phyloP scores from a whole-genome alignment of 805 yeast species.

The Saturnispora sanitii region DNA sequence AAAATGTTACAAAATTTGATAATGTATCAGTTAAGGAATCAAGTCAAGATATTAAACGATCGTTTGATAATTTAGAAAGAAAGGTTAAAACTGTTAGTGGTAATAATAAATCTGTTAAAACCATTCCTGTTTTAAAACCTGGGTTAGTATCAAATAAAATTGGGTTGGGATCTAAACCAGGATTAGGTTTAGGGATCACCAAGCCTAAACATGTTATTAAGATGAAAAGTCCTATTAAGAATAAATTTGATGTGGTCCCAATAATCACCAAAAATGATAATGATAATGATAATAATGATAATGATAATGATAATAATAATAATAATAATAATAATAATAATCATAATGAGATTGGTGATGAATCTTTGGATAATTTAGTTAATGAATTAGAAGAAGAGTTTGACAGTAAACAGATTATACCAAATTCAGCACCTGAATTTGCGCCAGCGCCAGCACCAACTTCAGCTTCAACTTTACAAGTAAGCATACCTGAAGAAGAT shows the following conservation, averaged over 20 bases:
- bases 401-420: background rate
- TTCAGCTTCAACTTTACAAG: too few relatives aligned
- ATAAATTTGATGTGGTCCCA: too few relatives aligned
- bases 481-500: conserved; percentile 1
- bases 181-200: too few relatives aligned
- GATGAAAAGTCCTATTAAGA: too few relatives aligned
- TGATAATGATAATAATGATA: too few relatives aligned
- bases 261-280: too few relatives aligned
- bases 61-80: conserved; percentile 4
- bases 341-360: background rate
- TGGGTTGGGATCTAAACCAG: too few relatives aligned
- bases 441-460: background rate
- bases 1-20: conserved; percentile 1
- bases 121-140: too few relatives aligned
- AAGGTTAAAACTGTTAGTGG: background rate
- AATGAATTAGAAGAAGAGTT: background rate
- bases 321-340: background rate
- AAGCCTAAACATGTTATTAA: too few relatives aligned
- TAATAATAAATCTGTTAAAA: too few relatives aligned
- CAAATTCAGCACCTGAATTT: background rate
- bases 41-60: conserved; percentile 1
- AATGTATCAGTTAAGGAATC: background rate
- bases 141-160: too few relatives aligned
- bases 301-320: too few relatives aligned
- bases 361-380: background rate